Evolutionary conservation across 1,284 basidiomycete genomes (phyloP), one percentile per base, ranked within the genome.

Genomic region (Thelephora terrestris): DNA sequence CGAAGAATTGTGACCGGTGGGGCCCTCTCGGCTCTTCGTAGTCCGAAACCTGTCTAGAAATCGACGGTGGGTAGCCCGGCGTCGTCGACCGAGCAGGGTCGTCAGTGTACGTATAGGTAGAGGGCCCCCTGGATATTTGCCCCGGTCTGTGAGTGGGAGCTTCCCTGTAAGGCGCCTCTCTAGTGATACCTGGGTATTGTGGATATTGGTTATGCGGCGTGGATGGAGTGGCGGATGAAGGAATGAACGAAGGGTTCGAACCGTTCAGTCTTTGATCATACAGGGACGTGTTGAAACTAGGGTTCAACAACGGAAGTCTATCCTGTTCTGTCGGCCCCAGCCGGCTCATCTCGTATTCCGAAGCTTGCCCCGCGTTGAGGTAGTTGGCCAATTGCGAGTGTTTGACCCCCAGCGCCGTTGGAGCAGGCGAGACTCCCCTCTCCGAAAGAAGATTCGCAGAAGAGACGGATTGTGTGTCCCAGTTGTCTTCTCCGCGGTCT

Each of bases 401-500:
- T 32, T 10, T 32, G 29, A 14, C 14, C 7, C 29, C 29, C 7
- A 32, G 5, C 9, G 14, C 12, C 29, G 29, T 32, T 32, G 29
- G 29, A 16, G 66, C 71, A 39, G 60, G 52, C 34, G 65, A 51
- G 25, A 58, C 61, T 12, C 50, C 51, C 17, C 57, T 27, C 57
- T 57, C 64, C 6, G 63, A 60, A 6, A 85, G 67, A 36, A 81
- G 57, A 29, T 68, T 72, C 4, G 76, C 71, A 6, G 85, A 81
- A 7, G 79, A 70, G 47, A 87, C 70, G 0, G 85, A 88, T 12
- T 79, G 77, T 38, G 73, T 69, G 56, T 90, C 86, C 86, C 85
- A 90, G 57, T 90, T 86, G 47, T 79, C 58, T 58, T 90, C 87
- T 39, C 85, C 87, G 52, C 84, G 73, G 60, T 90, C 86, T 23